Evolutionary conservation across 768 basidiomycete genomes (phyloP).

Genomic region (Lentinus brumalis): DNA sequence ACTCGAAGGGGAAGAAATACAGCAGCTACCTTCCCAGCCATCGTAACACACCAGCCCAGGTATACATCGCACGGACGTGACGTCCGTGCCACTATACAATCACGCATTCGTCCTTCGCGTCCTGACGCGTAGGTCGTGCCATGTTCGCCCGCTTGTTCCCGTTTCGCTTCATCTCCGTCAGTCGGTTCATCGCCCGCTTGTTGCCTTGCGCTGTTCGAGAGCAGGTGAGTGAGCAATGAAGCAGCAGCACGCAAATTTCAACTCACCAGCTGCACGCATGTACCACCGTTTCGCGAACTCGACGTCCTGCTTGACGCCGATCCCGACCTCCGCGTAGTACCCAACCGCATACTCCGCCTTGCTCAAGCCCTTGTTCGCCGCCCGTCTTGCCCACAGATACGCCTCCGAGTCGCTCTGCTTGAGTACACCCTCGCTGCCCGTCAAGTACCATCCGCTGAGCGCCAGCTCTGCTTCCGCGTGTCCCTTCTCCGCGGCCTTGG

Average conservation of each 20-base stretch:
- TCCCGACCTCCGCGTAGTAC: slow-evolving; percentile 97
- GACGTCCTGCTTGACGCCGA: slow-evolving; percentile 94
- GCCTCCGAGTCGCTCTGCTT: slow-evolving; percentile 99
- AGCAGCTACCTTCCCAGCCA: slow-evolving; percentile 1
- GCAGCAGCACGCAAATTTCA: neutral
- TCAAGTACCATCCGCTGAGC: slow-evolving; percentile 97
- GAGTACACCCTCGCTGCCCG: slow-evolving; percentile 90
- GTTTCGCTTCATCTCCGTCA: slow-evolving; percentile 94
- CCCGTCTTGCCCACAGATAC: slow-evolving; percentile 96
- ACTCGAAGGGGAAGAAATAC: neutral
- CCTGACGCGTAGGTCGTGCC: slow-evolving; percentile 86
- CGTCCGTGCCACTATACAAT: slow-evolving; percentile 49
- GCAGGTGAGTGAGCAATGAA: neutral
- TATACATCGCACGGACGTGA: neutral
- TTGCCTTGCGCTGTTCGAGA: slow-evolving; percentile 84
- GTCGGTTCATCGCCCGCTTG: slow-evolving; percentile 92
- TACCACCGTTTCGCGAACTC: slow-evolving; percentile 99
- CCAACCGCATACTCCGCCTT: slow-evolving; percentile 99
- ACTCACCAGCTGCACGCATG: slow-evolving; percentile 95
- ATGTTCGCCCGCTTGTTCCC: slow-evolving; percentile 78
- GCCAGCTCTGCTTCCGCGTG: slow-evolving; percentile 94
- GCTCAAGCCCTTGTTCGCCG: slow-evolving; percentile 93
- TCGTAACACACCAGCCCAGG: neutral
- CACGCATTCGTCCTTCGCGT: slow-evolving; percentile 93
- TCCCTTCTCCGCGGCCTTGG: slow-evolving; percentile 96